Conservation (phyloP, 1,284 basidiomycete genomes). For the Ceratorhiza oryzae-sativae region DNA sequence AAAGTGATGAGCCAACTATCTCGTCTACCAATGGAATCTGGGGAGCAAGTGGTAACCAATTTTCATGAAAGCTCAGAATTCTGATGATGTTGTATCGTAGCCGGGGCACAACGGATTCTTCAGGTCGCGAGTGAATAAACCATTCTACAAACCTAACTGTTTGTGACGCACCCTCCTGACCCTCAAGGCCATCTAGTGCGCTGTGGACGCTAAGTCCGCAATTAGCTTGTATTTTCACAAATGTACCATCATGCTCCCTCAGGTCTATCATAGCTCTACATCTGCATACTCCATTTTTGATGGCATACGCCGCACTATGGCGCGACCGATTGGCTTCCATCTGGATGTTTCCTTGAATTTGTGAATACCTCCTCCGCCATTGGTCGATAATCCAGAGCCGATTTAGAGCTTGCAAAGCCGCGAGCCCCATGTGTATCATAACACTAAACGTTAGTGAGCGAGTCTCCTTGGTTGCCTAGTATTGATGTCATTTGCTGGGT, state of each 20-base stretch:
- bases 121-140: constrained; percentile 22
- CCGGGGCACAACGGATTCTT: constrained; percentile 30
- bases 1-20: constrained; percentile 10
- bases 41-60: background rate
- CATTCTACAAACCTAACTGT: background rate
- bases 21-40: constrained; percentile 9
- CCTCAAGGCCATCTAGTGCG: background rate
- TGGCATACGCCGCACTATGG: constrained; percentile 36
- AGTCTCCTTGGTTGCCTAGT: too few relatives aligned
- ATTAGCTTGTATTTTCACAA: background rate
- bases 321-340: constrained; percentile 29
- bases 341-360: constrained; percentile 27
- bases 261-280: constrained; percentile 37
- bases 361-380: too few relatives aligned
- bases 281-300: constrained; percentile 32
- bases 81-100: background rate
- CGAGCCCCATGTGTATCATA: too few relatives aligned
- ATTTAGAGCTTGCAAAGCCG: background rate
- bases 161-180: background rate
- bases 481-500: too few relatives aligned
- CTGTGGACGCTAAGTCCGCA: background rate
- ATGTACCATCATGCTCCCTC: background rate
- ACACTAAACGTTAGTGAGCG: too few relatives aligned
- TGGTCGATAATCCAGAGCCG: too few relatives aligned
- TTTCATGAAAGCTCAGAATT: background rate